Conservation (phyloP, 345 rosid genomes). For the Eutrema japonicum region DNA sequence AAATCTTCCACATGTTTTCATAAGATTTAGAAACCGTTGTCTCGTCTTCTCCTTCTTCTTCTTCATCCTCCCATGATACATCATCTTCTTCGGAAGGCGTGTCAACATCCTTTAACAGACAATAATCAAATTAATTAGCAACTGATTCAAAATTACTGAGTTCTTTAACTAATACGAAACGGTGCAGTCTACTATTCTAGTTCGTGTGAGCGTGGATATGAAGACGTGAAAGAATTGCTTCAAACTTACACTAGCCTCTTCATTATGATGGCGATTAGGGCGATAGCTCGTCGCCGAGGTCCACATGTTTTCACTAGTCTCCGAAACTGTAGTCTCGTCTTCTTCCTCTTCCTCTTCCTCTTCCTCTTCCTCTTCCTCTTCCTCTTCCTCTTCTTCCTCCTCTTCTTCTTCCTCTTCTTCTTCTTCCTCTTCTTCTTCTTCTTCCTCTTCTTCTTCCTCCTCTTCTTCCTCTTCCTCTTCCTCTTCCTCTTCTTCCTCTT, state of each 20-base stretch:
- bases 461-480: not conserved
- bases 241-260: constrained; percentile 14
- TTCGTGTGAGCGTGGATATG: not conserved
- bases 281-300: not conserved
- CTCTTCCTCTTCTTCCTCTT: not conserved
- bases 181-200: not conserved
- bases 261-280: not conserved
- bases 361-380: not conserved
- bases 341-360: not conserved
- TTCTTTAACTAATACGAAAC: too few relatives aligned
- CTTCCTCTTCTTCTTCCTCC: not conserved
- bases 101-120: not conserved
- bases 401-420: too few relatives aligned
- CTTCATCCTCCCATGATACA: not conserved
- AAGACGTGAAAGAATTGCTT: not conserved
- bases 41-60: not conserved
- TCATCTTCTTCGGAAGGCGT: not conserved
- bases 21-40: not conserved
- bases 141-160: not conserved
- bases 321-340: not conserved
- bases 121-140: not conserved
- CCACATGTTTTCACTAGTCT: constrained; percentile 9
- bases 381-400: not conserved
- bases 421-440: too few relatives aligned
- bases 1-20: not conserved